Conservation (phyloP, 768 basidiomycete genomes). For the Strobilomyces confusus region DNA sequence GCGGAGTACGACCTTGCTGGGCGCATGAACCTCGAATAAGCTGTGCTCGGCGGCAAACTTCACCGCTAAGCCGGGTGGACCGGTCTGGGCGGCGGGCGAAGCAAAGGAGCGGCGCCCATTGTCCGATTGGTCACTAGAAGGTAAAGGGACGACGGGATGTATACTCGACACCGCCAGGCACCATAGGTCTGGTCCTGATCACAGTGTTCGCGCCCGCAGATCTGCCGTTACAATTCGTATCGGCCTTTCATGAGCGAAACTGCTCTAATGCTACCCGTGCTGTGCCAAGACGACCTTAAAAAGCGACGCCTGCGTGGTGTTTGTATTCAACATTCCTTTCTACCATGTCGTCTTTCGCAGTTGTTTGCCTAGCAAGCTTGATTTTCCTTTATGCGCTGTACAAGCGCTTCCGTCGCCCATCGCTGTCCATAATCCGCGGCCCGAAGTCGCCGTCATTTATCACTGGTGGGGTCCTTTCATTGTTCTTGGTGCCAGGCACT, state of each 20-base stretch:
- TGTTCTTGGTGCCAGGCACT: slow-evolving; percentile 3
- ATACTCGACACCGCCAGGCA: background rate
- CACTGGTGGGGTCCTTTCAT: slow-evolving; percentile 5
- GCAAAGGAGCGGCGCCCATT: background rate
- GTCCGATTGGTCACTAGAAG: background rate
- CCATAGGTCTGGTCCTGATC: background rate
- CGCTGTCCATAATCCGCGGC: slow-evolving; percentile 13
- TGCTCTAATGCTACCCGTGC: background rate
- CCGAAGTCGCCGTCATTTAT: slow-evolving; percentile 14
- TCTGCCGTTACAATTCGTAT: background rate
- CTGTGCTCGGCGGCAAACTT: background rate
- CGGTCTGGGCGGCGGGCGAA: background rate
- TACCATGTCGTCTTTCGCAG: background rate
- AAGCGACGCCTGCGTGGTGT: background rate
- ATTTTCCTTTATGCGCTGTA: background rate
- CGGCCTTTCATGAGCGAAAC: background rate
- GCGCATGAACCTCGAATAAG: background rate
- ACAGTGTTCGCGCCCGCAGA: background rate
- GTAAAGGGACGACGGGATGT: background rate
- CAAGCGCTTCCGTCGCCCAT: background rate
- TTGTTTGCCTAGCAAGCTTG: background rate
- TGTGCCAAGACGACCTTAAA: background rate
- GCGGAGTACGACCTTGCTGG: background rate
- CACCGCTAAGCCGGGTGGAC: background rate
- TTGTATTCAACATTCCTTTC: background rate